phyloP scores from a whole-genome alignment of 371 early-diverging fungal genomes.

The Basidiobolus meristosporus region DNA sequence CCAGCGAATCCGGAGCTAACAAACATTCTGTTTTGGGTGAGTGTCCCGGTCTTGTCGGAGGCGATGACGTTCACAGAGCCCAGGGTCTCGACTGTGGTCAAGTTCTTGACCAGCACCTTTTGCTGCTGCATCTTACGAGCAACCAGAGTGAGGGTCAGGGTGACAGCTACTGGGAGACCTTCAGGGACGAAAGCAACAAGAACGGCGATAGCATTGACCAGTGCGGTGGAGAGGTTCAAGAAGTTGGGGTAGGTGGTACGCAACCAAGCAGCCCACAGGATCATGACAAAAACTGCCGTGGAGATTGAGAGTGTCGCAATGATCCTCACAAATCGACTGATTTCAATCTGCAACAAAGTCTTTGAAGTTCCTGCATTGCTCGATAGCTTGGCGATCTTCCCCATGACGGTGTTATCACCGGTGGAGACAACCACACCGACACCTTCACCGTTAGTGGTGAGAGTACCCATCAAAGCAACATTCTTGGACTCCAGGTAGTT shows the following conservation, averaged over 20 bases:
- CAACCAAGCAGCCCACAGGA: constrained; percentile 27
- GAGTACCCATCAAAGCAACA: constrained; percentile 43
- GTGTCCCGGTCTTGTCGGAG: constrained; percentile 51
- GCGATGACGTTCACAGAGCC: constrained; percentile 30
- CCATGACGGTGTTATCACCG: constrained; percentile 46
- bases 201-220: constrained; percentile 51
- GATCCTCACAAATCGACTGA: constrained; percentile 39
- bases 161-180: constrained; percentile 56
- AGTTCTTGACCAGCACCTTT: constrained; percentile 34
- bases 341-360: constrained; percentile 44
- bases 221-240: constrained; percentile 24
- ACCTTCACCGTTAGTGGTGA: constrained; percentile 34
- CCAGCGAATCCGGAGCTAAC: constrained; percentile 22
- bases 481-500: constrained; percentile 13
- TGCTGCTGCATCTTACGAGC: constrained; percentile 21
- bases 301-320: constrained; percentile 33
- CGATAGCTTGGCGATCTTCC: constrained; percentile 39
- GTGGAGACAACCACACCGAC: constrained; percentile 35
- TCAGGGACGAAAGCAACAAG: constrained; percentile 46
- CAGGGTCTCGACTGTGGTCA: constrained; percentile 43
- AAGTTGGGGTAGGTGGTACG: constrained; percentile 22
- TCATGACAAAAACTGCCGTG: constrained; percentile 19
- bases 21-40: constrained; percentile 41
- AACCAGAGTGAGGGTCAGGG: constrained; percentile 3
- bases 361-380: constrained; percentile 12